Evolutionary conservation across 2,329 filamentous ascomycete species (phyloP), one percentile per base, ranked within the genome.

Genomic region (Trichothecium roseum): DNA sequence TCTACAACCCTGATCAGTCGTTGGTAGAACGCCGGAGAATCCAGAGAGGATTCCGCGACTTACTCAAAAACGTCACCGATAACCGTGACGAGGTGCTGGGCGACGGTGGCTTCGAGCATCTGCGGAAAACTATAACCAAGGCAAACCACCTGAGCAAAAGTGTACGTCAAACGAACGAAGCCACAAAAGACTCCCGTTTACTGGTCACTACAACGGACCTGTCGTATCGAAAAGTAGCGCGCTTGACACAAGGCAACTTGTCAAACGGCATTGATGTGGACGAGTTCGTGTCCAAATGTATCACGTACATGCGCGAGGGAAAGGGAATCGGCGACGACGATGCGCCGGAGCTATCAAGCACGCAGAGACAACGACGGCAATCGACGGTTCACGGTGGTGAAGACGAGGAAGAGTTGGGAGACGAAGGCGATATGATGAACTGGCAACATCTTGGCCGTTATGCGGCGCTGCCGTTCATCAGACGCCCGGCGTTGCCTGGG

Each of bases 121-220:
- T 94, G 13, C 64, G 72, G 39, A 66, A 81, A 8, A 76, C 78
- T 2, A 63, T 96, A 17, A 56, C 72, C 17, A 69, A 72, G 43
- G 79, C 82, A 13, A 79, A 91, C 46, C 56, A 67, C 26, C 60
- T 80, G 12, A 78, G 81, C 41, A 66, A 68, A 76, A 45, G 81
- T 94, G 40, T 84, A 82, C 49, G 88, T 95, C 62, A 94, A n/a
- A n/a, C 91, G 1, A 78, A 80, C 3, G 91, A 96, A 54, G 91
- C 91, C 1, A 84, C 83, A 1, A 80, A 94, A 41, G 91, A 98
- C 54, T 87, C 89, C 0, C 78, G 84, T n/a, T 68, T 93, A 18
- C 69, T 96, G 4, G 81, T 94, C 33, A 78, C 73, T 43, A 78
- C 84, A 1, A 84, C 84, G 5, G 87, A 95, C 43, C 59, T 93